phyloP scores from a whole-genome alignment of 1,284 basidiomycete genomes.

The Caloboletus inedulis region DNA sequence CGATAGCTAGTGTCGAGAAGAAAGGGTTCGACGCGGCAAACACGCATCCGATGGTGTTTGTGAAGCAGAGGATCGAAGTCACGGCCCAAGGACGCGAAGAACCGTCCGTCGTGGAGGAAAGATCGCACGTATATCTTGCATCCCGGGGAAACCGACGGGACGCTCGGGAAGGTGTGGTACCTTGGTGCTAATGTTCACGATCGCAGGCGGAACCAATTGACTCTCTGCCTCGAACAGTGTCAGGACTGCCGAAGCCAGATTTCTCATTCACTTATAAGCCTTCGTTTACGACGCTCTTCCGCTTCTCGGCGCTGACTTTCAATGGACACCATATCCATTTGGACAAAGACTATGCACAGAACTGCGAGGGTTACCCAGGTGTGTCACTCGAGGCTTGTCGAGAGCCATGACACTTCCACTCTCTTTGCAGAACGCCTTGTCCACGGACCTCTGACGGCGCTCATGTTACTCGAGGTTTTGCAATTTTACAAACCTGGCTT shows the following conservation, averaged over 20 bases:
- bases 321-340: slow-evolving; percentile 75
- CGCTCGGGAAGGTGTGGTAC: slow-evolving; percentile 43
- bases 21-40: slow-evolving; percentile 55
- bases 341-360: slow-evolving; percentile 65
- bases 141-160: slow-evolving; percentile 31
- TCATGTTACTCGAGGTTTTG: slow-evolving; percentile 69
- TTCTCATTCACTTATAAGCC: slow-evolving; percentile 68
- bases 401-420: not conserved
- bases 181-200: not conserved
- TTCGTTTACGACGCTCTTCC: slow-evolving; percentile 70
- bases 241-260: slow-evolving; percentile 50
- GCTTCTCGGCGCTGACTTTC: slow-evolving; percentile 82
- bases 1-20: slow-evolving; percentile 56
- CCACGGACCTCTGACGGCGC: slow-evolving; percentile 77
- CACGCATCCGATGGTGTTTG: slow-evolving; percentile 70
- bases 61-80: slow-evolving; percentile 62
- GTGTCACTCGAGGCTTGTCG: slow-evolving; percentile 13
- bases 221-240: slow-evolving; percentile 36
- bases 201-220: not conserved
- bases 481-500: slow-evolving; percentile 45
- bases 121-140: slow-evolving; percentile 74
- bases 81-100: slow-evolving; percentile 39
- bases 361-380: slow-evolving; percentile 75
- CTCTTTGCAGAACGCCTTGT: slow-evolving; percentile 63
- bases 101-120: slow-evolving; percentile 60